Conservation (phyloP, 768 basidiomycete species). For the Suillus subalutaceus region DNA sequence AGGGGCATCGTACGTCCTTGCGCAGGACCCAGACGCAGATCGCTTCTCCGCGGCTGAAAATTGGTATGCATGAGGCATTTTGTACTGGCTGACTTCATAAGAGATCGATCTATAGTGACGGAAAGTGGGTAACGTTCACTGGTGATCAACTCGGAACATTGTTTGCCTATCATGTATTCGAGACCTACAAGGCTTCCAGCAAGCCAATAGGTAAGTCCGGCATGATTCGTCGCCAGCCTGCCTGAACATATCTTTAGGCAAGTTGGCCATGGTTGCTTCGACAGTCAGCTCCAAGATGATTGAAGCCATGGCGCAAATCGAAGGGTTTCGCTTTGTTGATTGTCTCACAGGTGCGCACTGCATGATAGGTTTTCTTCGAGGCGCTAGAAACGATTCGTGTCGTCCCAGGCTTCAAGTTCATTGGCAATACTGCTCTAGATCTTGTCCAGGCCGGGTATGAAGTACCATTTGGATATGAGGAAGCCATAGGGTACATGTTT, state of each 20-base stretch:
- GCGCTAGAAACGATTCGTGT: neutral
- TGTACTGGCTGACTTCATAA: slow-evolving; percentile 11
- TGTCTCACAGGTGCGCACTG: slow-evolving; percentile 72
- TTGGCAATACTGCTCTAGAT: slow-evolving; percentile 78
- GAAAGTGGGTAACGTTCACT: slow-evolving; percentile 72
- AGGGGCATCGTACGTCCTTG: slow-evolving; percentile 67
- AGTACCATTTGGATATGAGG: slow-evolving; percentile 85
- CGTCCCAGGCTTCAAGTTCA: slow-evolving; percentile 80
- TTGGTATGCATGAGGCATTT: slow-evolving; percentile 41
- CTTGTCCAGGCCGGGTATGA: slow-evolving; percentile 69
- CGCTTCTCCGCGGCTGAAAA: slow-evolving; percentile 79
- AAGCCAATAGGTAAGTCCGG: slow-evolving; percentile 43
- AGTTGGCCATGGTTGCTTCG: slow-evolving; percentile 84
- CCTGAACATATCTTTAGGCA: slow-evolving; percentile 49
- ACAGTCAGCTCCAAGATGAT: slow-evolving; percentile 93
- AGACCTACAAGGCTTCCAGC: slow-evolving; percentile 47
- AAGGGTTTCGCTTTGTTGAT: slow-evolving; percentile 85
- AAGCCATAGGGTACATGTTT: slow-evolving; percentile 93
- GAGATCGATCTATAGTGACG: slow-evolving; percentile 33
- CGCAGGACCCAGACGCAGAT: slow-evolving; percentile 91
- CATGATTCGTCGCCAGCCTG: slow-evolving; percentile 45
- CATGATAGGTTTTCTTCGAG: neutral
- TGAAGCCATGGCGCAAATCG: slow-evolving; percentile 68
- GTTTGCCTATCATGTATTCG: slow-evolving; percentile 50
- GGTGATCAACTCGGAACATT: slow-evolving; percentile 81